Evolutionary conservation across 805 yeast genomes (phyloP).

Genomic region (Metschnikowia sp.): DNA sequence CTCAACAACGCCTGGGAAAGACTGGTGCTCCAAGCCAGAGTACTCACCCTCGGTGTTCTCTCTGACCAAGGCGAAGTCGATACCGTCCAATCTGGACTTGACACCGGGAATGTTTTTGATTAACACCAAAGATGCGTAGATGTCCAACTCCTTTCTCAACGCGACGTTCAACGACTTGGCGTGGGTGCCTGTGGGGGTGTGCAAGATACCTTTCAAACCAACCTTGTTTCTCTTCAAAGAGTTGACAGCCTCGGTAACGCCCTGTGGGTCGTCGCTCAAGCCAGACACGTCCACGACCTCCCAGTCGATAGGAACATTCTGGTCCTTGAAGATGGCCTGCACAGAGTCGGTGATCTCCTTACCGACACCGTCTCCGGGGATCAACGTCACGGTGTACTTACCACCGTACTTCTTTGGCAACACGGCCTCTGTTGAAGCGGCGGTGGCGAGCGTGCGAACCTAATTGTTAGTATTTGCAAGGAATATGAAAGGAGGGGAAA

Average conservation of each 20-base stretch:
- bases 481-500: too few species aligned
- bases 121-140: slow-evolving; percentile 91
- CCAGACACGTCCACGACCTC: slow-evolving; percentile 54
- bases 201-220: slow-evolving; percentile 93
- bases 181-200: slow-evolving; percentile 78
- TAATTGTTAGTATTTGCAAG: slow-evolving; percentile 24
- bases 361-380: slow-evolving; percentile 99
- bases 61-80: slow-evolving; percentile 92
- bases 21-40: slow-evolving; percentile 96
- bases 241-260: slow-evolving; percentile 79
- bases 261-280: slow-evolving; percentile 38
- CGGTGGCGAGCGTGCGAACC: slow-evolving; percentile 52
- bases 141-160: slow-evolving; percentile 91
- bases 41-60: slow-evolving; percentile 99
- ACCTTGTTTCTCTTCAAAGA: slow-evolving; percentile 94
- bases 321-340: slow-evolving; percentile 80
- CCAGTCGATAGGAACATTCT: slow-evolving; percentile 90
- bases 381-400: slow-evolving; percentile 85
- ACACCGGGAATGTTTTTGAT: slow-evolving; percentile 95
- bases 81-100: slow-evolving; percentile 79
- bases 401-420: slow-evolving; percentile 94
- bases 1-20: slow-evolving; percentile 97
- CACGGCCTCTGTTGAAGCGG: slow-evolving; percentile 56
- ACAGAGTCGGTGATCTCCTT: slow-evolving; percentile 94
- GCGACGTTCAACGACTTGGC: slow-evolving; percentile 92